phyloP scores from a whole-genome alignment of 2,329 filamentous ascomycete genomes.

The Apiospora phragmitis region DNA sequence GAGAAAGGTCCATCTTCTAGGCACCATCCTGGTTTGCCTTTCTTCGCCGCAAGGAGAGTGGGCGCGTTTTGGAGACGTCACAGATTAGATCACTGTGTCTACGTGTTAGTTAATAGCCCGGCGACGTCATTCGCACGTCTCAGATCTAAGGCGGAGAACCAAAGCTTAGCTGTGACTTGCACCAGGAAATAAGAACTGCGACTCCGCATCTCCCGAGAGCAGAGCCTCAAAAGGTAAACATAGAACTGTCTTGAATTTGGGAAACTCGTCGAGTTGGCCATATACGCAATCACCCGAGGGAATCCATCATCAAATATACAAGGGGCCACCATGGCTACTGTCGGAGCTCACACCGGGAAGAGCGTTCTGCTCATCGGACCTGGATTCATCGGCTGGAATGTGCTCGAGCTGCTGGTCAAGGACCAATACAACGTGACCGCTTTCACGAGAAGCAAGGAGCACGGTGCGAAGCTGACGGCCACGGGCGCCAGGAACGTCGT shows the following conservation, averaged over 20 bases:
- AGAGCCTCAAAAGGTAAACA: not conserved
- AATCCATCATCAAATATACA: not conserved
- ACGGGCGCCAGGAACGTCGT: slow-evolving; percentile 37
- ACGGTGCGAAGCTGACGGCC: slow-evolving; percentile 35
- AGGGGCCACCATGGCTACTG: not conserved
- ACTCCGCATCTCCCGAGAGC: not conserved
- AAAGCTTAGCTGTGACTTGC: not conserved
- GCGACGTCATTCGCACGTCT: slow-evolving; percentile 1
- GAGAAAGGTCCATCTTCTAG: not conserved
- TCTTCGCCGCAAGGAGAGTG: not conserved
- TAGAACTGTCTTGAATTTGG: not conserved
- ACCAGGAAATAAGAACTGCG: not conserved
- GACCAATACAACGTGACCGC: slow-evolving; percentile 44
- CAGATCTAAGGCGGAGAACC: not conserved
- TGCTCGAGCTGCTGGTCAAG: slow-evolving; percentile 43
- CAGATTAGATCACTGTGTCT: not conserved
- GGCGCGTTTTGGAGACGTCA: not conserved
- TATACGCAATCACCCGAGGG: not conserved
- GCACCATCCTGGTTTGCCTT: not conserved
- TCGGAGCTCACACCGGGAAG: slow-evolving; percentile 16
- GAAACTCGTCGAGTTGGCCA: not conserved
- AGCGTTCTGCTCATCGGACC: slow-evolving; percentile 45
- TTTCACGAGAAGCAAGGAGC: slow-evolving; percentile 39
- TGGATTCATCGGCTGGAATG: slow-evolving; percentile 48
- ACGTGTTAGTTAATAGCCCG: not conserved